Evolutionary conservation across 1,139 yeast genomes (phyloP), one percentile per base, ranked within the genome.

Genomic region (Taphrina wiesneri): DNA sequence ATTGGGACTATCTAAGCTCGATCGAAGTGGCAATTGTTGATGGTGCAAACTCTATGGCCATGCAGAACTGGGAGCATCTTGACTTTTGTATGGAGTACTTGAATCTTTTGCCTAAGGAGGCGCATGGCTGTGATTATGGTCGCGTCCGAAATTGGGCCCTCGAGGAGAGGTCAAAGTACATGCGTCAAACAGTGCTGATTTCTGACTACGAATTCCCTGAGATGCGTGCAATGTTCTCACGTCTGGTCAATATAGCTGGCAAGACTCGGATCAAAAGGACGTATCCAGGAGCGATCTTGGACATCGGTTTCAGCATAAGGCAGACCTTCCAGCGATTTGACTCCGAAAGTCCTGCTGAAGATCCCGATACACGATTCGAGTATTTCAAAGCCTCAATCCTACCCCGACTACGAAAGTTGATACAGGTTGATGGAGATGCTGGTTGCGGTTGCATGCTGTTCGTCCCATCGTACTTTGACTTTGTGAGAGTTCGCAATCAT

Each of bases 41-140:
- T 75, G 89, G 87, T 72, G 86, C 96, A 9, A 91, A 91, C 74
- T 90, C 92, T 51, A 81, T 92, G 69, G 90, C 89, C 74, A 89
- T 88, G 89, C 99, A 95, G 77, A 91, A 92, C 73, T 88, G 97
- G 93, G 89, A 88, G 49, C 96, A 93, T 77, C 82, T 93, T 5
- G 75, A 76, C 17, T 82, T 81, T 47, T 83, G 92, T n/a, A 79
- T 87, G 72, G 85, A 86, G 70, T 85, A 87, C 74, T 72, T 91
- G 67, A 91, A 91, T 76, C 79, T 82, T 68, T 84, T 90, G 54
- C 99, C 99, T 4, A 83, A 83, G 69, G 87, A 88, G 72, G 85
- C 88, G 68, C 86, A 82, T 68, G 96, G 89, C 70, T 89, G 96
- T 23, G 99, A 93, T 77, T 93, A 93, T 75, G 86, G 95, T 66